A percentile compares a stretch with the other conserved stretches of the same genome.
These are phyloP conservation scores for Rosa chinensis DNA, from an alignment of 306 rosid species.

Conservation along the genomic window DNA sequence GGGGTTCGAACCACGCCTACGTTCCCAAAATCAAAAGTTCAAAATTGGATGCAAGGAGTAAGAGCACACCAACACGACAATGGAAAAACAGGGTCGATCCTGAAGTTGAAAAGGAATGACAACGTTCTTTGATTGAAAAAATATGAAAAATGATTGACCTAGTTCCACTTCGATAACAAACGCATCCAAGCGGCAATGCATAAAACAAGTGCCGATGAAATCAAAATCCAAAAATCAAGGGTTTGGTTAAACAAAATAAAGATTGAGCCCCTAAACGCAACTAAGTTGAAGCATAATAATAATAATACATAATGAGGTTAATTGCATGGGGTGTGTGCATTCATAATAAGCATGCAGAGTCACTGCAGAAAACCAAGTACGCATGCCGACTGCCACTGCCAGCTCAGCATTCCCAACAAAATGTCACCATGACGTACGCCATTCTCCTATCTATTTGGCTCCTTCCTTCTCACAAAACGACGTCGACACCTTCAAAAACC, in stretches of 20 bases:
- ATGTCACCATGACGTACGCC: constrained; percentile 6
- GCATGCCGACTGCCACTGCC: constrained; percentile 46
- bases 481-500: constrained; percentile 11
- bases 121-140: too few relatives aligned
- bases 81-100: too few relatives aligned
- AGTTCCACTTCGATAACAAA: too few relatives aligned
- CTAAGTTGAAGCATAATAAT: neutral
- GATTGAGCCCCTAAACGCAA: constrained; percentile 35
- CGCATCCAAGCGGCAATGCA: too few relatives aligned
- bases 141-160: too few relatives aligned
- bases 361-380: constrained; percentile 38
- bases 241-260: constrained; percentile 2
- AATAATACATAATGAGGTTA: constrained; percentile 6
- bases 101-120: too few relatives aligned
- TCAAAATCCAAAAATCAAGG: neutral
- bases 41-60: too few relatives aligned
- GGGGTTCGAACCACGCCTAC: too few relatives aligned
- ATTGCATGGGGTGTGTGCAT: constrained; percentile 26
- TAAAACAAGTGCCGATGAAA: neutral
- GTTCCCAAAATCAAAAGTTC: too few relatives aligned
- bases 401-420: constrained; percentile 27
- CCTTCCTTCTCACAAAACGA: constrained; percentile 19
- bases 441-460: neutral
- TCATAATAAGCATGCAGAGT: constrained; percentile 35
- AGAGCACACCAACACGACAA: too few relatives aligned